Evolutionary conservation across 208 protist species (phyloP), one percentile per base, ranked within the genome.

Genomic region (Trypanosoma platydactyli): DNA sequence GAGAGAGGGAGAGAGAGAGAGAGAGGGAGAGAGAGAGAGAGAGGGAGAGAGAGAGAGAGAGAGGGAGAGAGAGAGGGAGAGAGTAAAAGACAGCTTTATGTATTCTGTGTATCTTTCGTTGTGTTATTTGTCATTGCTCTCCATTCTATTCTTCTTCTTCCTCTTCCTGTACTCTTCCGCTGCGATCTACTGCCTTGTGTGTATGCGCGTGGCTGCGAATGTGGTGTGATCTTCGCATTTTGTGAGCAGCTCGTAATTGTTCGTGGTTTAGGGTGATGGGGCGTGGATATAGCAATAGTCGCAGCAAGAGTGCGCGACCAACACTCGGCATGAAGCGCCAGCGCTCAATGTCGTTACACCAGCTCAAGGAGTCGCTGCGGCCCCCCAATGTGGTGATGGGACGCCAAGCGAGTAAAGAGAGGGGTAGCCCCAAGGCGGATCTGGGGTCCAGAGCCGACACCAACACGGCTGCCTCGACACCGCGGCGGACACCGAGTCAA

Each of bases 211-310:
- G 1, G 5, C 46, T 15, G 20, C 20, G 50, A 12, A 35, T n/a
- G n/a, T 57, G 54, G 48, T 64, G 7, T 76, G 46, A n/a, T 54
- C 20, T 42, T 42, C 52, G 48, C 59, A n/a, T 68, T 46, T 44
- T 40, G 12, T 24, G 12, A 3, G 18, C 35, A 16, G 29, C 30
- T 58, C 3, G 48, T 42, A 50, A 24, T 70, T 59, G 18, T 53
- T 16, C 38, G n/a, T 44, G 11, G 52, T 60, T 18, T 20, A 20
- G 11, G 6, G 38, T 30, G 13, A 94, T 94, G 89, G 89, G 69
- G 44, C 77, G 89, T 57, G 89, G 89, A 48, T 94, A 94, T 72
- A 89, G 84, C 62, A 84, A 79, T 30, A 88, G 65, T 59, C 85
- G 89, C 54, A 86, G 81, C 67, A 89, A 82, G 66, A 94, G 82